Conservation (phyloP, 2,329 filamentous ascomycete species). For the Aspergillus sp. region DNA sequence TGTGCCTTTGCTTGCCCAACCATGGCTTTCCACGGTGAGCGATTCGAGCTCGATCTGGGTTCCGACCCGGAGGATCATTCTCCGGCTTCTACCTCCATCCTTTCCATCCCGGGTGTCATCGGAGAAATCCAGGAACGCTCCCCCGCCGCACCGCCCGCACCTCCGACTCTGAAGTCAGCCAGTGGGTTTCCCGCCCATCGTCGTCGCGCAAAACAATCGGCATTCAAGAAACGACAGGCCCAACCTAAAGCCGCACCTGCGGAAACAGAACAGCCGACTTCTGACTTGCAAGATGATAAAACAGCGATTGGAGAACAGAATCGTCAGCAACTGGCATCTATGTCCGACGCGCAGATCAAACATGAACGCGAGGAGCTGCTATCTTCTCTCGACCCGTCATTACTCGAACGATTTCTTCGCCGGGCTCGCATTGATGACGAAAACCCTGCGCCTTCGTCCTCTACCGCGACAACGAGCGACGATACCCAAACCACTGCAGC, state of each 20-base stretch:
- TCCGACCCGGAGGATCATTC: conserved; percentile 21
- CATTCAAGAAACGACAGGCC: conserved; percentile 69
- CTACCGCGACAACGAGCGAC: conserved; percentile 3
- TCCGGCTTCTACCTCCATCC: conserved; percentile 10
- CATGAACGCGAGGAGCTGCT: conserved; percentile 79
- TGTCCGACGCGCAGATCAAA: conserved; percentile 81
- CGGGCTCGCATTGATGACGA: conserved; percentile 74
- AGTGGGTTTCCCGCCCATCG: conserved; percentile 89
- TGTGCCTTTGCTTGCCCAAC: conserved; percentile 3
- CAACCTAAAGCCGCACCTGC: conserved; percentile 10
- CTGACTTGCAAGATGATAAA: conserved; percentile 54
- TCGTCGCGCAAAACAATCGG: conserved; percentile 69
- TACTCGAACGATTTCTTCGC: conserved; percentile 74
- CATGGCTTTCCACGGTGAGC: conserved; percentile 59
- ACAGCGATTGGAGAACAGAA: conserved; percentile 82
- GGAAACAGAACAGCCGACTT: conserved; percentile 5
- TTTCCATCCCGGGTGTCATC: conserved; percentile 50
- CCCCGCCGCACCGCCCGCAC: conserved; percentile 42
- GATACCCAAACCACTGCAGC: background rate
- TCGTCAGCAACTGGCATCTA: conserved; percentile 66
- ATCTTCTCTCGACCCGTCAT: conserved; percentile 68
- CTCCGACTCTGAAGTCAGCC: conserved; percentile 59
- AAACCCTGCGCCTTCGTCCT: conserved; percentile 11
- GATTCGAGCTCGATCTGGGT: conserved; percentile 61
- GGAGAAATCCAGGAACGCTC: conserved; percentile 79